Evolutionary conservation across 1,139 yeast genomes (phyloP).

Genomic region (Suhomyces bolitotheri): DNA sequence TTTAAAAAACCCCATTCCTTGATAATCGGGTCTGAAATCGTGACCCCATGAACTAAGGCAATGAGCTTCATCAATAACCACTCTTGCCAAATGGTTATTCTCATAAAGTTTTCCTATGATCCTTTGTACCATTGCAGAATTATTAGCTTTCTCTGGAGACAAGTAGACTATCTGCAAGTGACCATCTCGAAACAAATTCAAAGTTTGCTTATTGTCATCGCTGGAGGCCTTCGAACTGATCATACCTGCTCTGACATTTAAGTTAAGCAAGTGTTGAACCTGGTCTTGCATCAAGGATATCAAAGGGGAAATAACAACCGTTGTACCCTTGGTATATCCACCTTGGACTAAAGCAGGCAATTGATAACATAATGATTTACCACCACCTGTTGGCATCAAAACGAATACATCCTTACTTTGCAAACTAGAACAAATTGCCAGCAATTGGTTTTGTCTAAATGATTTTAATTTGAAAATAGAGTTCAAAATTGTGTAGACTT

Average conservation of each 20-base stretch:
- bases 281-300: conserved; percentile 98
- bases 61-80: conserved; percentile 97
- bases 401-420: conserved; percentile 88
- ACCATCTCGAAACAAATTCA: conserved; percentile 64
- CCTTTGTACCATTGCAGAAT: conserved; percentile 67
- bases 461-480: conserved; percentile 61
- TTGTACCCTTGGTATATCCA: conserved; percentile 78
- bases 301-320: conserved; percentile 91
- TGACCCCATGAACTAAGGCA: conserved; percentile 99
- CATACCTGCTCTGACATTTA: conserved; percentile 81
- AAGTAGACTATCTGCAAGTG: conserved; percentile 75
- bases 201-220: conserved; percentile 63
- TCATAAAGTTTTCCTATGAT: conserved; percentile 61
- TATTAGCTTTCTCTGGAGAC: conserved; percentile 94
- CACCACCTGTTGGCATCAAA: conserved; percentile 99
- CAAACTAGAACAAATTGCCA: conserved; percentile 81
- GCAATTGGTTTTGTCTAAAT: conserved; percentile 83
- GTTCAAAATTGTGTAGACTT: conserved; percentile 58
- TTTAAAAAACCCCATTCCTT: conserved; percentile 74
- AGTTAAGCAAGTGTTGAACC: conserved; percentile 71
- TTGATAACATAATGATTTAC: conserved; percentile 94
- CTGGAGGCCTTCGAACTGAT: conserved; percentile 73
- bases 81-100: conserved; percentile 65
- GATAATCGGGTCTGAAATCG: conserved; percentile 95
- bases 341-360: conserved; percentile 81